Evolutionary conservation across 208 protist species (phyloP).

Genomic region (Naegleria gruberi): DNA sequence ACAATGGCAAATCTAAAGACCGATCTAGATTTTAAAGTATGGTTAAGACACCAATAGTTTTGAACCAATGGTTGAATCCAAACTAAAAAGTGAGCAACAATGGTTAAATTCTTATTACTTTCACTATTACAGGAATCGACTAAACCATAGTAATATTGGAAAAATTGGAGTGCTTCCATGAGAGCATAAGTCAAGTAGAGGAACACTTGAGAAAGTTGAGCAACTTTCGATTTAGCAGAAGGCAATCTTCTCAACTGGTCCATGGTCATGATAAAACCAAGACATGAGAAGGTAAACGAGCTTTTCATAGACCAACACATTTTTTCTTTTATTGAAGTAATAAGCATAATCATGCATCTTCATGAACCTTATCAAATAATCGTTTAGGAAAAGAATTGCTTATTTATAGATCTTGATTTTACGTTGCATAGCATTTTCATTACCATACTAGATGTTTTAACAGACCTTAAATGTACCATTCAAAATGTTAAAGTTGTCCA

Average conservation of each 20-base stretch:
- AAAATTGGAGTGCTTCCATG: neutral
- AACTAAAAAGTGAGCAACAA: neutral
- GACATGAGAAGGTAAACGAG: neutral
- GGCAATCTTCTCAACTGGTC: neutral
- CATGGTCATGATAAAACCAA: neutral
- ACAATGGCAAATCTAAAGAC: neutral
- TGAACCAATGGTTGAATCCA: neutral
- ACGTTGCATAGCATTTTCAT: too few species aligned
- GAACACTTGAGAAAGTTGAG: neutral
- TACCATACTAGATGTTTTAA: too few species aligned
- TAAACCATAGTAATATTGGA: neutral
- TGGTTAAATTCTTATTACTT: neutral
- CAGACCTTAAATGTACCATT: too few species aligned
- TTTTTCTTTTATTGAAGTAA: too few species aligned
- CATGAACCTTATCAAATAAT: too few species aligned
- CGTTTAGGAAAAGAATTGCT: too few species aligned
- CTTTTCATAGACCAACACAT: neutral
- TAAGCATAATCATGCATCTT: too few species aligned
- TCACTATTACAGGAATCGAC: neutral
- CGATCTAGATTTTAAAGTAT: neutral
- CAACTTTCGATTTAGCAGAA: neutral
- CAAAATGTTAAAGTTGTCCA: too few species aligned
- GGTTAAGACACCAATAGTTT: neutral
- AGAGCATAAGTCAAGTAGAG: neutral
- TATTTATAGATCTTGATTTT: too few species aligned